phyloP scores from a whole-genome alignment of 352 stramenopile genomes.

The Pythium dissimile region DNA sequence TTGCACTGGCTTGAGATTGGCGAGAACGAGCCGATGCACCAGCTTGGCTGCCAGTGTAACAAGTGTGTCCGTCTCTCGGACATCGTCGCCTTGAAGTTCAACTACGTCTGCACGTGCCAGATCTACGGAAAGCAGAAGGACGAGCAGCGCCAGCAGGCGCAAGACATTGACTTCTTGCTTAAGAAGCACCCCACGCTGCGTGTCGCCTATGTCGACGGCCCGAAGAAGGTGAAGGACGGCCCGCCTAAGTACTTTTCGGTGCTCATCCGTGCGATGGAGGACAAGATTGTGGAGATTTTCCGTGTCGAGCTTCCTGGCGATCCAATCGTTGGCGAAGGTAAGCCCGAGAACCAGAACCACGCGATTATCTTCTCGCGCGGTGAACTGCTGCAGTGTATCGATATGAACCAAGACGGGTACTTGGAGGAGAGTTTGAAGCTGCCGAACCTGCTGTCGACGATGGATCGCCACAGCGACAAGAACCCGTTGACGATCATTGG shows the following conservation, averaged over 20 bases:
- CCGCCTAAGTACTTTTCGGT: slow-evolving; percentile 84
- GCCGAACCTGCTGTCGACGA: slow-evolving; percentile 77
- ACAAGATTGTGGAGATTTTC: slow-evolving; percentile 81
- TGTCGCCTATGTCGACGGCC: slow-evolving; percentile 81
- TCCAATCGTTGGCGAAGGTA: slow-evolving; percentile 86
- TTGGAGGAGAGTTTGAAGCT: slow-evolving; percentile 82
- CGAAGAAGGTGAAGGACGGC: slow-evolving; percentile 86
- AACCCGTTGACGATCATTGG: slow-evolving; percentile 78
- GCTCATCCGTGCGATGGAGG: slow-evolving; percentile 62
- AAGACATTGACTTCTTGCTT: slow-evolving; percentile 61
- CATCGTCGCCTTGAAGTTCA: slow-evolving; percentile 88
- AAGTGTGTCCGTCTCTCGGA: slow-evolving; percentile 80
- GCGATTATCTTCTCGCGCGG: slow-evolving; percentile 85
- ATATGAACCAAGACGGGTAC: slow-evolving; percentile 90
- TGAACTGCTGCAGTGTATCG: slow-evolving; percentile 86
- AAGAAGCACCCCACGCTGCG: slow-evolving; percentile 76
- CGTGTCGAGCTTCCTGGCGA: slow-evolving; percentile 81
- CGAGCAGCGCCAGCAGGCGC: slow-evolving; percentile 73
- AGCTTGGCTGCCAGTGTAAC: slow-evolving; percentile 73
- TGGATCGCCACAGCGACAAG: slow-evolving; percentile 67
- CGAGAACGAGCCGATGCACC: slow-evolving; percentile 86
- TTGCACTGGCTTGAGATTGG: slow-evolving; percentile 88
- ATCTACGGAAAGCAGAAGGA: slow-evolving; percentile 88
- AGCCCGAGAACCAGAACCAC: slow-evolving; percentile 89
- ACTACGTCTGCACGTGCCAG: slow-evolving; percentile 86